These are phyloP conservation scores for Aspergillus ostianus DNA, from an alignment of 495 filamentous ascomycete genomes.

Conservation along the genomic window DNA sequence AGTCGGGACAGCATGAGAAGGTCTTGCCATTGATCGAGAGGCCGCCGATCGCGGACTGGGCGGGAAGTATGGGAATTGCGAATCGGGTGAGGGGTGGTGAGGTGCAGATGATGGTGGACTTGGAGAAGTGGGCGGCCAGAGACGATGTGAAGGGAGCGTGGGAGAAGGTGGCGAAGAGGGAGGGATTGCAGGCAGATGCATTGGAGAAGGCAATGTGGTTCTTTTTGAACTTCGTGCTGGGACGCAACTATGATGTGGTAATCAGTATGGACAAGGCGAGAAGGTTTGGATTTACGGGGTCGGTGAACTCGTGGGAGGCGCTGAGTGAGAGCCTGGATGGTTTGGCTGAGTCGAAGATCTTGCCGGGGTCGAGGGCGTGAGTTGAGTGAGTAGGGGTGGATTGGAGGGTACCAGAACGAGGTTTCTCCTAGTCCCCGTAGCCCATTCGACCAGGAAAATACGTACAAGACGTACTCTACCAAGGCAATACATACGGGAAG, in stretches of 20 bases:
- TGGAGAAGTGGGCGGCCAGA: neutral
- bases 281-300: constrained; percentile 17
- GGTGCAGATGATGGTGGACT: neutral
- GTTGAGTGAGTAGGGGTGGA: too few species aligned
- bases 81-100: too few species aligned
- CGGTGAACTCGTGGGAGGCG: constrained; percentile 47
- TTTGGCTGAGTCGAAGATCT: constrained; percentile 32
- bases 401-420: too few species aligned
- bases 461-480: too few species aligned
- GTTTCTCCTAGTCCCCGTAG: too few species aligned
- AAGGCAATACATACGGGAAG: too few species aligned
- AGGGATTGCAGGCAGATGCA: neutral
- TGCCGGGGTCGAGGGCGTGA: too few species aligned
- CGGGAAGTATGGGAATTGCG: neutral
- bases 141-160: neutral
- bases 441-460: too few species aligned
- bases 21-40: too few species aligned
- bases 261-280: constrained; percentile 55
- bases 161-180: neutral
- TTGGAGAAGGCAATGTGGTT: neutral
- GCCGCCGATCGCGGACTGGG: too few species aligned
- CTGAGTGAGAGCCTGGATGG: constrained; percentile 41
- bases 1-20: too few species aligned
- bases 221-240: too few species aligned
- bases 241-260: constrained; percentile 21